These are phyloP conservation scores for Mycoemilia scoparia DNA, from an alignment of 192 early-diverging fungal genomes.

Conservation along the genomic window DNA sequence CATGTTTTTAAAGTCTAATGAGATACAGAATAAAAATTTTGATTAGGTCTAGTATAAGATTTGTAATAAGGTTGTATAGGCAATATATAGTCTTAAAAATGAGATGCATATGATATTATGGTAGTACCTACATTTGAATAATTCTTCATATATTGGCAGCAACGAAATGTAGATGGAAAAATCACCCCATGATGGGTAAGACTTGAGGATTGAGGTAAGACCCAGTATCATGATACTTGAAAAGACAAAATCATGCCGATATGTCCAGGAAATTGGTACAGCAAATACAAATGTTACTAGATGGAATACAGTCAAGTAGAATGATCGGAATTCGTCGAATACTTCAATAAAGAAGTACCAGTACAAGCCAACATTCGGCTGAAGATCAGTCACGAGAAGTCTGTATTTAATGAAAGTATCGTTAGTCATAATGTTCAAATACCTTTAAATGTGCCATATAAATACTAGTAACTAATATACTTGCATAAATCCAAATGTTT, in stretches of 20 bases:
- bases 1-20: slow-evolving; percentile 66
- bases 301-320: slow-evolving; percentile 90
- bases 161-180: slow-evolving; percentile 63
- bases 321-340: slow-evolving; percentile 92
- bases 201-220: slow-evolving; percentile 74
- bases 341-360: slow-evolving; percentile 99
- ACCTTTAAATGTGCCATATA: neutral
- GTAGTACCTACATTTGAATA: too few species aligned
- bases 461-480: slow-evolving; percentile 1
- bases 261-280: slow-evolving; percentile 60
- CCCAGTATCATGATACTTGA: slow-evolving; percentile 45
- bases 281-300: slow-evolving; percentile 80
- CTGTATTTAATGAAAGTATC: slow-evolving; percentile 17
- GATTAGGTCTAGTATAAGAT: neutral
- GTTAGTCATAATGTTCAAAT: too few species aligned
- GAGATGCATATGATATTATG: slow-evolving; percentile 23
- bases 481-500: slow-evolving; percentile 18
- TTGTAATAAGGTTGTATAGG: neutral
- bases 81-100: neutral
- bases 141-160: slow-evolving; percentile 59
- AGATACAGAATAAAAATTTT: slow-evolving; percentile 22
- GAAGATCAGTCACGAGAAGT: slow-evolving; percentile 67
- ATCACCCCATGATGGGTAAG: slow-evolving; percentile 85
- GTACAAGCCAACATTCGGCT: slow-evolving; percentile 89
- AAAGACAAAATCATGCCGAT: slow-evolving; percentile 64